Base-by-base conservation (phyloP, 768 basidiomycete genomes). In the Lactifluus volemus region DNA sequence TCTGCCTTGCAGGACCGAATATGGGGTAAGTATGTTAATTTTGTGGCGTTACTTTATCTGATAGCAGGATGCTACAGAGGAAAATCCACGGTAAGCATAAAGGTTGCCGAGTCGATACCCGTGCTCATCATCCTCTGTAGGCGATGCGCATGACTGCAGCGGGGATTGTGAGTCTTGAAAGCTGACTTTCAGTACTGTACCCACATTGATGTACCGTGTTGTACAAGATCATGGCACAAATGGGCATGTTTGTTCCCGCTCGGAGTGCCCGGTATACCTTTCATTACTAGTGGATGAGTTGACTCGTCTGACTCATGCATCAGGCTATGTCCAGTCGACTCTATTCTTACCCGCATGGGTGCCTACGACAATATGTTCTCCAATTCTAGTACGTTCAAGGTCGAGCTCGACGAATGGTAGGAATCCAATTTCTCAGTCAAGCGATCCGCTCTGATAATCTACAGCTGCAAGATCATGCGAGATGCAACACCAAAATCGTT, bases 291-390 rank as follows among this genome's bases (percentile, higher is more conserved):
- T 8, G 39, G 51, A 10, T n/a, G 34, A 39, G 38, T 17, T 15
- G 9, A 6, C 25, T 64, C 67, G 32, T 60, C 53, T 63, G 5
- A 64, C 30, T 41, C 55, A 9, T 38, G 48, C 29, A 49, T 11
- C 49, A 93, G 92, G 39, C 70, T 99, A 50, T 88, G 86, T 62
- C 92, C 97, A 2, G 84, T 97, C 2, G 95, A 99, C 70, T 77
- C 86, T 12, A 97, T 99, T 65, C 81, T 92, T 60, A 98, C 97
- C 2, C 85, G 96, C 29, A 98, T 98, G 97, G 97, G 97, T 10
- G 97, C 97, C 3, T 97, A 98, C 70, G 96, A 98, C 69, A 94
- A 94, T 69, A 93, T 96, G 89, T 95, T 94, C 72, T 86, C 89
- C 2, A 86, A 92, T 67, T 83, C 93, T 1, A 93, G 92, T 73